Evolutionary conservation across 768 basidiomycete species (phyloP), one percentile per base, ranked within the genome.

Genomic region (Tephrocybe sp.): DNA sequence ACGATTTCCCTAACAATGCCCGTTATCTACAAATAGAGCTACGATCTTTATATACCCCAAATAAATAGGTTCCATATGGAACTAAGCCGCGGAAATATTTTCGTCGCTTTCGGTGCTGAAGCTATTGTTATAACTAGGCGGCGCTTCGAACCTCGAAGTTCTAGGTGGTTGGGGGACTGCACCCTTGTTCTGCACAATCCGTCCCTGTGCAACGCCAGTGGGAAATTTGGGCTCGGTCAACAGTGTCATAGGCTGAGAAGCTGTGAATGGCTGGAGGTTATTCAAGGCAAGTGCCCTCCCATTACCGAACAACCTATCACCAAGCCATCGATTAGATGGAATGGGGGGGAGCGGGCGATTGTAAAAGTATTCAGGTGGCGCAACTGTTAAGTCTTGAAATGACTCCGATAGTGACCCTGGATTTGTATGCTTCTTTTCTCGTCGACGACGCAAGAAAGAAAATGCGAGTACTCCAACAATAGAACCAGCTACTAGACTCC

Each of bases 401-500:
- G 6, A 39, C 19, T n/a, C n/a, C n/a, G n/a, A n/a, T n/a, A n/a
- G n/a, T n/a, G n/a, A n/a, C n/a, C n/a, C n/a, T n/a, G n/a, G n/a
- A n/a, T n/a, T n/a, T n/a, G n/a, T n/a, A n/a, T n/a, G n/a, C n/a
- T 32, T 27, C 7, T 21, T 12, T 22, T 13, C 13, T 21, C 13
- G 16, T 34, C 36, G 36, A 9, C 36, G n/a, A 19, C 36, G 18
- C 5, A 19, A 19, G 5, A 37, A 7, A 40, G 63, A 50, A 5
- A 50, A 22, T 1, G 16, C 44, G 2, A 63, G 44, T 3, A 47
- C 53, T 0, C 46, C 60, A 18, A 60, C 12, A 5, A 60, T 19
- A 1, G 47, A 26, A 2, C 60, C 56, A 5, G 51, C 63, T 21
- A 62, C 51, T 5, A 53, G 42, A 11, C 52, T 52, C 21, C 64